Percentiles rank a stretch among this genome's conserved stretches.
Evolutionary conservation across 805 yeast genomes (phyloP).

Genomic region (Metschnikowia kofuensis): DNA sequence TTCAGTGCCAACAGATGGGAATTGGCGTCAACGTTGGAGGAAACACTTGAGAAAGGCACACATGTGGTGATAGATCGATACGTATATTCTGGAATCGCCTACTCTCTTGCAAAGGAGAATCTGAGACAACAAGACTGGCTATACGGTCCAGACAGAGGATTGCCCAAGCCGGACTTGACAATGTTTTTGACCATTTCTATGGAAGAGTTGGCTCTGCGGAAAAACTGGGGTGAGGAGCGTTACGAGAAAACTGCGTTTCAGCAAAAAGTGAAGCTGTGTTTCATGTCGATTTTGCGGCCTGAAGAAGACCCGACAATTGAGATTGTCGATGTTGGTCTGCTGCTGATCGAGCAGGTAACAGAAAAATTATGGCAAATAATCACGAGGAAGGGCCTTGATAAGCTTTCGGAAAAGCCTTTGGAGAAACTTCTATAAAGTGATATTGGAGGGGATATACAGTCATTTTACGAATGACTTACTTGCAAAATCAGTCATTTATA

Average conservation of each 20-base stretch:
- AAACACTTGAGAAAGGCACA: constrained; percentile 48
- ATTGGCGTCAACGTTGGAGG: constrained; percentile 44
- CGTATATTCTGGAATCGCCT: constrained; percentile 90
- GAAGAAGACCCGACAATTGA: constrained; percentile 29
- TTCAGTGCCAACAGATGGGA: constrained; percentile 98
- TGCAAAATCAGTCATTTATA: too few species aligned
- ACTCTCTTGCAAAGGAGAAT: constrained; percentile 71
- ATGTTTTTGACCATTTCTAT: constrained; percentile 64
- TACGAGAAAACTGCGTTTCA: constrained; percentile 81
- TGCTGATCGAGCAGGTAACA: constrained; percentile 54
- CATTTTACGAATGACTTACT: background rate
- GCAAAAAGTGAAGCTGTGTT: constrained; percentile 59
- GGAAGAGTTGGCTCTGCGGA: constrained; percentile 47
- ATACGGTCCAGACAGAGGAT: constrained; percentile 71
- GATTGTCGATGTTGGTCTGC: constrained; percentile 58
- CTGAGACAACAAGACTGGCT: constrained; percentile 69
- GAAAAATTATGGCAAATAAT: constrained; percentile 39
- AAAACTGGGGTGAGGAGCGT: constrained; percentile 92
- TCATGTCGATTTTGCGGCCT: constrained; percentile 43
- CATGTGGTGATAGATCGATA: constrained; percentile 80
- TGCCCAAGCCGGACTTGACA: constrained; percentile 83
- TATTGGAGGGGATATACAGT: background rate
- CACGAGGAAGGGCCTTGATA: background rate
- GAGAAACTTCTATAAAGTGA: background rate
- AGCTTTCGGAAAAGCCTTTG: background rate